Percentiles rank a stretch among this genome's conserved stretches.
Evolutionary conservation across 2,329 filamentous ascomycete genomes (phyloP).

Genomic region (Ascochyta clinopodiicola): DNA sequence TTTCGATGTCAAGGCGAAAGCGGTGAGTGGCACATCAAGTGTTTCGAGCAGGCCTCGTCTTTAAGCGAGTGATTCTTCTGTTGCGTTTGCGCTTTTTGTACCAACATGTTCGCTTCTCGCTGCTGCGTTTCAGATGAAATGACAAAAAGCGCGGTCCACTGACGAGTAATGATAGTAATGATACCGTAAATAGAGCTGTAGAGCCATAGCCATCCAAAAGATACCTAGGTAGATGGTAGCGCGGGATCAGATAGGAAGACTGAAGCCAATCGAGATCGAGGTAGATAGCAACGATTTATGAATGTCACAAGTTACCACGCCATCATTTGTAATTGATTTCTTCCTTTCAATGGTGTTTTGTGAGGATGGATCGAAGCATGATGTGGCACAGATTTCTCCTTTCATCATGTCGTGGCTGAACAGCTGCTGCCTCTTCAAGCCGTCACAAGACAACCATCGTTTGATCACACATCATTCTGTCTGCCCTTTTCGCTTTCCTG

Average conservation of each 20-base stretch:
- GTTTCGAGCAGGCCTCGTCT: conserved; percentile 35
- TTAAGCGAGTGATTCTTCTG: conserved; percentile 20
- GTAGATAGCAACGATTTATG: conserved; percentile 14
- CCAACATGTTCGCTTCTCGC: conserved; percentile 3
- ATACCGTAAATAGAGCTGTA: conserved; percentile 26
- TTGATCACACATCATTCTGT: neutral
- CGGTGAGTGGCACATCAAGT: conserved; percentile 39
- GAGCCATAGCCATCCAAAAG: conserved; percentile 23
- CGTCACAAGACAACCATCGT: conserved; percentile 3
- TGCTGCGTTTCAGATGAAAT: conserved; percentile 4
- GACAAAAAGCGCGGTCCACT: conserved; percentile 23
- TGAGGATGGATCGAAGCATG: neutral
- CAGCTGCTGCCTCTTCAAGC: neutral
- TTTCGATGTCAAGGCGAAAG: conserved; percentile 60
- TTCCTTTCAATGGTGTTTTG: neutral
- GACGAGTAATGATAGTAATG: conserved; percentile 33
- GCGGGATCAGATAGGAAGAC: conserved; percentile 15
- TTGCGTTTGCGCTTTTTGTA: conserved; percentile 20
- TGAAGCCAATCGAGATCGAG: conserved; percentile 5
- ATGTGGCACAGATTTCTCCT: neutral
- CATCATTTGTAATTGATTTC: neutral
- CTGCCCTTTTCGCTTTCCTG: neutral
- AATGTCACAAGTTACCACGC: neutral
- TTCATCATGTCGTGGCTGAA: neutral
- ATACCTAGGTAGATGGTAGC: conserved; percentile 27